Base-by-base conservation (phyloP, 1,139 yeast genomes). In the Yamadazyma buinensis region DNA sequence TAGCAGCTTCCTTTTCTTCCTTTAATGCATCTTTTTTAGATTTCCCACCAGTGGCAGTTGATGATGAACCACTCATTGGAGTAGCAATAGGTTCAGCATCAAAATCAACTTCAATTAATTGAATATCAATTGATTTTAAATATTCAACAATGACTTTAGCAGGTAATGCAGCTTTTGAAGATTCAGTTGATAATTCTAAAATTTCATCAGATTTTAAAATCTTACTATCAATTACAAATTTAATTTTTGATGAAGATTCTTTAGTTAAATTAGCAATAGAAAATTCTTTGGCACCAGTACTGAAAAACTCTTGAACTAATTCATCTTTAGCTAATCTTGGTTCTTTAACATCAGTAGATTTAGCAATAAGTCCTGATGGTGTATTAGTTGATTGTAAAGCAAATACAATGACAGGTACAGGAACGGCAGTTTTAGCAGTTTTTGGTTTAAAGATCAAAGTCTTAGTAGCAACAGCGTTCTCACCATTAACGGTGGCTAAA, bases 311-410 rank as follows among this genome's bases (percentile, higher is more conserved):
- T 42, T 69, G 67, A 29, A 86, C 80, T 47, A 87, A 67, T 38
- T 84, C 96, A 44, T 85, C 90, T 48, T 79, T 79, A 35, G 96
- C 97, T 52, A 86, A 66, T 59, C 96, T 76, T 45, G 95, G 95
- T 44, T 87, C 96, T 62, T 87, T 88, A 32, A 76, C 85, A 33
- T 69, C 72, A 13, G 88, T 84, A 29, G 79, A 72, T 41, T 72
- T 67, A 31, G 95, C 90, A 42, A 87, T 72, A 22, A 70, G 52
- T 17, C 72, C 66, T 5, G 83, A 61, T 33, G 95, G 87, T 25
- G 96, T 85, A 32, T 69, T 66, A 7, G 95, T 84, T 3, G 77
- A 49, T 34, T 76, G 77, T 45, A 84, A 71, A 7, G 95, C 95
- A 53, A 87, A 74, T 24, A 87, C 86, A 32, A 87, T 77, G 22